Percentiles rank a stretch among this genome's conserved stretches.
phyloP scores from a whole-genome alignment of 1,284 basidiomycete species.

The Thecaphora frezii region DNA sequence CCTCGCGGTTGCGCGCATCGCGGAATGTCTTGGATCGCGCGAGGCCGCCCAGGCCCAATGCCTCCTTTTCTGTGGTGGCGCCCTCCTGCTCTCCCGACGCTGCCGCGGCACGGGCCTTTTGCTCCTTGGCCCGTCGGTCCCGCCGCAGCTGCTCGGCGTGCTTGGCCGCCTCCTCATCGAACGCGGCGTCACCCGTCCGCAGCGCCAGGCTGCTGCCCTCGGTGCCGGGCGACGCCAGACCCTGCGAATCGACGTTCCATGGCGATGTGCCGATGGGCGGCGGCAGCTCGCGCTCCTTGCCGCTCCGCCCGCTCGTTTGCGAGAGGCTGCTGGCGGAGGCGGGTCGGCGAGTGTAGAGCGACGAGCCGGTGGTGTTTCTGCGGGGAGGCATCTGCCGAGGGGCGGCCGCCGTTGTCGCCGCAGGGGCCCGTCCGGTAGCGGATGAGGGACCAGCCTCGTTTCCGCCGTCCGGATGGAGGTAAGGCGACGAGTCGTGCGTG shows the following conservation, averaged over 20 bases:
- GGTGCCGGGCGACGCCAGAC: too few relatives aligned
- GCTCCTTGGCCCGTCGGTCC: conserved; percentile 48
- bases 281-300: conserved; percentile 23
- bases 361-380: conserved; percentile 44
- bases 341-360: conserved; percentile 22
- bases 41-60: conserved; percentile 6
- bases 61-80: conserved; percentile 5
- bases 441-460: conserved; percentile 4
- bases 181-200: conserved; percentile 48
- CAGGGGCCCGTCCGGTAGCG: neutral
- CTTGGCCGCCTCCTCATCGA: conserved; percentile 55
- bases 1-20: conserved; percentile 26
- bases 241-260: too few relatives aligned
- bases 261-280: too few relatives aligned
- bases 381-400: conserved; percentile 8
- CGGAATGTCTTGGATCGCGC: conserved; percentile 28
- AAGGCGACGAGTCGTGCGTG: conserved; percentile 30
- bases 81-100: conserved; percentile 11
- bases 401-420: neutral
- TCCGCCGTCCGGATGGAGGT: conserved; percentile 5
- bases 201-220: conserved; percentile 19
- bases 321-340: conserved; percentile 23
- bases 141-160: conserved; percentile 50
- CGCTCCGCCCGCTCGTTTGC: conserved; percentile 17
- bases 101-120: conserved; percentile 29